phyloP scores from a whole-genome alignment of 352 stramenopile species.

The Phytophthora kernoviae region DNA sequence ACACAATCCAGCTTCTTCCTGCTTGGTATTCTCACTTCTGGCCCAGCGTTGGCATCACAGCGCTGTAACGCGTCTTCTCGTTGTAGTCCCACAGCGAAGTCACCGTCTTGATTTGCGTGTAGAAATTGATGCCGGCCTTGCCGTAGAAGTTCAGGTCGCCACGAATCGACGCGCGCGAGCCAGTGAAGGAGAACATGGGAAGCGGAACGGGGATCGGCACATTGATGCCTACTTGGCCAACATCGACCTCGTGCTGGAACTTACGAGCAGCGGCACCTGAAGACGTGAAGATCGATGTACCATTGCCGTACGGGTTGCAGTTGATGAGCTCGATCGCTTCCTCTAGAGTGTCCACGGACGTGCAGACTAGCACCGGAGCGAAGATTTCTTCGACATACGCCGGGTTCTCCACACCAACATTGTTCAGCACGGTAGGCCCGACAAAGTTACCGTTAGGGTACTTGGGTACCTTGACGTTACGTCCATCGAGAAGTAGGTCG shows the following conservation, averaged over 20 bases:
- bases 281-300: constrained; percentile 96
- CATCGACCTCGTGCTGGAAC: constrained; percentile 97
- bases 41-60: constrained; percentile 93
- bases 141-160: constrained; percentile 98
- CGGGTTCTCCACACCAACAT: constrained; percentile 84
- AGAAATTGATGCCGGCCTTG: constrained; percentile 97
- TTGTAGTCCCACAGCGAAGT: constrained; percentile 96
- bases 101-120: constrained; percentile 98
- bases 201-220: constrained; percentile 97
- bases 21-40: constrained; percentile 42
- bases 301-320: constrained; percentile 97
- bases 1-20: not conserved
- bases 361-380: constrained; percentile 94
- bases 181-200: constrained; percentile 98
- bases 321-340: constrained; percentile 97
- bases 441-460: constrained; percentile 97
- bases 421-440: constrained; percentile 92
- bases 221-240: constrained; percentile 97
- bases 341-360: constrained; percentile 93
- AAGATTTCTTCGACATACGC: constrained; percentile 97
- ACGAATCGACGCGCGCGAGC: constrained; percentile 92
- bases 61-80: constrained; percentile 87
- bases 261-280: constrained; percentile 94
- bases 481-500: constrained; percentile 91
- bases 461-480: constrained; percentile 87